phyloP scores from a whole-genome alignment of 2,329 filamentous ascomycete species.

The Fusarium xyrophilum region DNA sequence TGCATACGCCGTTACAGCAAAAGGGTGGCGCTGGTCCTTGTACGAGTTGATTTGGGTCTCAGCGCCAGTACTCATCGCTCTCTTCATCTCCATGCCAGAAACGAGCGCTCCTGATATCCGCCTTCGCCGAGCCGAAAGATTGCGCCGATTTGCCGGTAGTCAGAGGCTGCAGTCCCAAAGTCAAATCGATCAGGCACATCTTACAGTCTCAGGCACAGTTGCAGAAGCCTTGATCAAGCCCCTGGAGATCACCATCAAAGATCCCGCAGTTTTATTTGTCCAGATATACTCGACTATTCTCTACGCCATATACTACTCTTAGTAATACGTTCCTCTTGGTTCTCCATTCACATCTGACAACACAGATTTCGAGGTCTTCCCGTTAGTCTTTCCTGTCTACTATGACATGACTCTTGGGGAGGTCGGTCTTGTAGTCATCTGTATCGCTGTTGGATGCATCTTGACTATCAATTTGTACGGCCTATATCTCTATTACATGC shows the following conservation, averaged over 20 bases:
- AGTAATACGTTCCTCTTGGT: neutral
- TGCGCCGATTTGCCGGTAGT: slow-evolving; percentile 63
- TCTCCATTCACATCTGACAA: neutral
- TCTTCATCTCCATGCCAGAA: slow-evolving; percentile 70
- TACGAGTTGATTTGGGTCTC: slow-evolving; percentile 69
- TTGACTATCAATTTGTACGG: slow-evolving; percentile 39
- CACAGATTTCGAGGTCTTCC: slow-evolving; percentile 66
- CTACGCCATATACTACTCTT: slow-evolving; percentile 68
- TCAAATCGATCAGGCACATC: slow-evolving; percentile 66
- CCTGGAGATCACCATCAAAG: slow-evolving; percentile 63
- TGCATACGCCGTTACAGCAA: slow-evolving; percentile 63
- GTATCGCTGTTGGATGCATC: slow-evolving; percentile 63
- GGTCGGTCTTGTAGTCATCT: slow-evolving; percentile 65
- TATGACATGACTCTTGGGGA: slow-evolving; percentile 67
- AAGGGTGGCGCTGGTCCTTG: slow-evolving; percentile 69
- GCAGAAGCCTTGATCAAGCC: slow-evolving; percentile 67
- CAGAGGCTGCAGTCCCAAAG: slow-evolving; percentile 63
- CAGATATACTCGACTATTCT: slow-evolving; percentile 67
- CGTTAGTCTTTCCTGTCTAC: slow-evolving; percentile 64
- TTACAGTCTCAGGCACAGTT: slow-evolving; percentile 55
- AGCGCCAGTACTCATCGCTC: slow-evolving; percentile 61
- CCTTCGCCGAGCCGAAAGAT: slow-evolving; percentile 62
- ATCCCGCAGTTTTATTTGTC: slow-evolving; percentile 67
- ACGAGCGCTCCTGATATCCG: slow-evolving; percentile 66
- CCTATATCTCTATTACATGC: slow-evolving; percentile 59